phyloP scores from a whole-genome alignment of 2,329 filamentous ascomycete species.

The Colletotrichum cordylinicola region DNA sequence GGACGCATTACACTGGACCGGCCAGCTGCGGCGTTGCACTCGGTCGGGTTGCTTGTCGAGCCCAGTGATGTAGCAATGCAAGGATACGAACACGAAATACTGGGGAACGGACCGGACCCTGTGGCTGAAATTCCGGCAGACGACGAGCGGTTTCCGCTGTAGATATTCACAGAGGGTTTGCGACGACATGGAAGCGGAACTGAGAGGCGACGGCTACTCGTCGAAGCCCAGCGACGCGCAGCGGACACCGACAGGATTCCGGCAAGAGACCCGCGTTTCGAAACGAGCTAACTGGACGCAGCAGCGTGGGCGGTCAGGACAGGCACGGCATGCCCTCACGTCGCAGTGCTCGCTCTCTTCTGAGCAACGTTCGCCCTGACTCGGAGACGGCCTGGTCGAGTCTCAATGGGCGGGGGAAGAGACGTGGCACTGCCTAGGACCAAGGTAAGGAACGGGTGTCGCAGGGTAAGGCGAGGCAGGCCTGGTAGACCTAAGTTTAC shows the following conservation, averaged over 20 bases:
- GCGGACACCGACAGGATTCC: slow-evolving; percentile 12
- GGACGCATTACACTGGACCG: background rate
- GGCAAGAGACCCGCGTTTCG: background rate
- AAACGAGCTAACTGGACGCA: slow-evolving; percentile 8
- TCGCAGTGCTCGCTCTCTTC: background rate
- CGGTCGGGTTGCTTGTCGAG: background rate
- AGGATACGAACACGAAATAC: slow-evolving; percentile 20
- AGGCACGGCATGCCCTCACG: background rate
- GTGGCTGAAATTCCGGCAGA: background rate
- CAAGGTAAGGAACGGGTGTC: background rate
- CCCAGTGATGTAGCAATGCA: background rate
- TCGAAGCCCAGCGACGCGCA: background rate
- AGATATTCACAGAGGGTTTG: background rate
- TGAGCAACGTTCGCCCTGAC: background rate
- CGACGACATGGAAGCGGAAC: background rate
- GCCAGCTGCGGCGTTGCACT: background rate
- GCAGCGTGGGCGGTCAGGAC: background rate
- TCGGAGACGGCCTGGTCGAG: background rate
- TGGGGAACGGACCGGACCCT: background rate
- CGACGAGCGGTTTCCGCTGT: background rate
- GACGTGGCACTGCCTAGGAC: background rate
- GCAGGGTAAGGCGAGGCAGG: background rate
- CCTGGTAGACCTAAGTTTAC: background rate
- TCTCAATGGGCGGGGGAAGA: slow-evolving; percentile 8
- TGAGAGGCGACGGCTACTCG: background rate